A percentile compares a stretch with the other conserved stretches of the same genome.
Conservation (phyloP, 1,284 basidiomycete genomes). For the Tilletia caries region DNA sequence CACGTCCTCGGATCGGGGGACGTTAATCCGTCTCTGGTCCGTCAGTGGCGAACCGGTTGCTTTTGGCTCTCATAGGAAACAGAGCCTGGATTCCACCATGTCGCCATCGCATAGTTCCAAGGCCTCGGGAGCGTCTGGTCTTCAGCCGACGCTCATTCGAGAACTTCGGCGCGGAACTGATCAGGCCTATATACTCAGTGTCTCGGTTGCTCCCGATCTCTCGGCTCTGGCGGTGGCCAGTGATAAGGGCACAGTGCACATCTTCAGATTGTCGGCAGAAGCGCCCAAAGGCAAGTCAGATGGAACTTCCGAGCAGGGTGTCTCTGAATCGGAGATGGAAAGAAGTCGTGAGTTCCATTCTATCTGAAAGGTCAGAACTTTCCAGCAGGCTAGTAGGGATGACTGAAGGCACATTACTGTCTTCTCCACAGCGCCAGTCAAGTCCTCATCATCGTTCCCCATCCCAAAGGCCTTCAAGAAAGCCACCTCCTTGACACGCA, state of each 20-base stretch:
- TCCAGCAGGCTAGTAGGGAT: neutral
- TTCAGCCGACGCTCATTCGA: slow-evolving; percentile 25
- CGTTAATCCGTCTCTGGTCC: slow-evolving; percentile 40
- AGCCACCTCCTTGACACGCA: neutral
- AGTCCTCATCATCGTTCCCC: slow-evolving; percentile 6
- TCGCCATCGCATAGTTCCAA: neutral
- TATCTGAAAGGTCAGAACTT: no score
- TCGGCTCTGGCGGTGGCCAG: slow-evolving; percentile 37
- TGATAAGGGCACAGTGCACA: slow-evolving; percentile 46
- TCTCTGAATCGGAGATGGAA: no score
- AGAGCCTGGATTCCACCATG: neutral
- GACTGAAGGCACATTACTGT: neutral
- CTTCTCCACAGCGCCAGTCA: neutral
- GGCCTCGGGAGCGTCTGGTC: neutral
- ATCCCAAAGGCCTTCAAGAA: slow-evolving; percentile 14
- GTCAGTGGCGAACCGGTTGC: slow-evolving; percentile 16
- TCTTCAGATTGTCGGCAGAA: slow-evolving; percentile 29
- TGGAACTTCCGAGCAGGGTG: neutral
- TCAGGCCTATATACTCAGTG: slow-evolving; percentile 36
- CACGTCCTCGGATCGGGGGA: slow-evolving; percentile 41
- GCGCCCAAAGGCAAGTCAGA: neutral
- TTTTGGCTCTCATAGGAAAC: neutral
- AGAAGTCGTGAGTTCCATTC: no score
- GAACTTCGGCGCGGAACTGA: slow-evolving; percentile 44
- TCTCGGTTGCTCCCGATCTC: slow-evolving; percentile 37